These are phyloP conservation scores for Sporothrix luriei DNA, from an alignment of 2,329 filamentous ascomycete species.

Conservation along the genomic window DNA sequence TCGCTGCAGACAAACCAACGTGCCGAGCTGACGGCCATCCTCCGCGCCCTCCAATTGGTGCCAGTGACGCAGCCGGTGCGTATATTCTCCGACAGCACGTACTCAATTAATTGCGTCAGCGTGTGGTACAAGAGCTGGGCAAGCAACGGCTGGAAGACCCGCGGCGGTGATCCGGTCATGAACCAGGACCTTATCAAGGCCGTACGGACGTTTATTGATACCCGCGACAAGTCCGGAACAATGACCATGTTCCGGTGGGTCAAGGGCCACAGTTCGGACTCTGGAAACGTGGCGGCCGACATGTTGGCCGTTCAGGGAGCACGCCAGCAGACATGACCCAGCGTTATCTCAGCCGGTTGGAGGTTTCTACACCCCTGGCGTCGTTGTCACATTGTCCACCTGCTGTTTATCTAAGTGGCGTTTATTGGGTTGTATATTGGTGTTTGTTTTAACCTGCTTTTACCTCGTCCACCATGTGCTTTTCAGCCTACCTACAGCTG, in stretches of 20 bases:
- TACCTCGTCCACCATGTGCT: too few relatives aligned
- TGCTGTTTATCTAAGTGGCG: neutral
- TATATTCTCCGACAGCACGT: conserved; percentile 87
- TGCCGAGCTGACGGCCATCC: conserved; percentile 87
- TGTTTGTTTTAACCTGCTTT: neutral
- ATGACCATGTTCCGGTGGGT: conserved; percentile 81
- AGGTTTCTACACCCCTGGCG: too few relatives aligned
- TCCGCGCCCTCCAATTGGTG: conserved; percentile 77
- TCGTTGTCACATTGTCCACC: too few relatives aligned
- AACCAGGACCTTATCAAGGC: conserved; percentile 82
- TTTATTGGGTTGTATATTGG: neutral
- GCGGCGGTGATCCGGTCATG: conserved; percentile 66
- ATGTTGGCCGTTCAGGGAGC: conserved; percentile 71
- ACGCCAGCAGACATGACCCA: conserved; percentile 30
- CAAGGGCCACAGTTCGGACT: conserved; percentile 75
- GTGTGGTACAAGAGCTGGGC: conserved; percentile 81
- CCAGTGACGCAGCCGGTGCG: conserved; percentile 68
- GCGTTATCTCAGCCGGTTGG: neutral
- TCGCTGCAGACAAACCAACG: conserved; percentile 88
- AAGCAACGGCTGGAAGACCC: conserved; percentile 75
- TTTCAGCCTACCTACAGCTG: too few relatives aligned
- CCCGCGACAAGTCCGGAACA: conserved; percentile 62
- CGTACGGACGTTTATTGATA: conserved; percentile 70
- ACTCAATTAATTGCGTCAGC: conserved; percentile 86
- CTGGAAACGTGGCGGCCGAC: conserved; percentile 82